Evolutionary conservation across 768 basidiomycete species (phyloP).

Genomic region (Tulasnella sp.): DNA sequence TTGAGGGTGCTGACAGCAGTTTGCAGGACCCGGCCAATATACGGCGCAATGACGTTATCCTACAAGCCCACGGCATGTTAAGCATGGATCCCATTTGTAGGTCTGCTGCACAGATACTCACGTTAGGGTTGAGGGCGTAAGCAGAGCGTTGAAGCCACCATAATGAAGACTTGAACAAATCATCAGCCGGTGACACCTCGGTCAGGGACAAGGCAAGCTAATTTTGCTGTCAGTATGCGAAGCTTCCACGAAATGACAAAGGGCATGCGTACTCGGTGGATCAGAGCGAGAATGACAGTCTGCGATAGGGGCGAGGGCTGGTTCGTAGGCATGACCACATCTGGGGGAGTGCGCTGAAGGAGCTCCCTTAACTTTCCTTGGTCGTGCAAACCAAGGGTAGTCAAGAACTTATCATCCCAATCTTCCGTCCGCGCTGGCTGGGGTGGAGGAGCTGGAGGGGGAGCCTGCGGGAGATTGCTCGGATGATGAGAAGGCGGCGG

Average conservation of each 20-base stretch:
- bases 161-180: constrained; percentile 71
- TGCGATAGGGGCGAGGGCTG: constrained; percentile 64
- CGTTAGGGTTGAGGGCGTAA: constrained; percentile 65
- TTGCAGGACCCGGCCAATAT: constrained; percentile 74
- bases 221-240: background rate
- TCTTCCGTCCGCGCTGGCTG: constrained; percentile 46
- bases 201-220: constrained; percentile 72
- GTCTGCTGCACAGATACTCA: constrained; percentile 36
- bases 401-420: constrained; percentile 80
- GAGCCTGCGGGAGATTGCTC: constrained; percentile 32
- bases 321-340: constrained; percentile 68
- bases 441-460: constrained; percentile 1
- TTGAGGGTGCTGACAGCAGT: constrained; percentile 72
- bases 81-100: constrained; percentile 23
- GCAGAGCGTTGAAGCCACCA: constrained; percentile 85
- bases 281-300: constrained; percentile 75
- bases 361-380: constrained; percentile 67
- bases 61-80: constrained; percentile 79
- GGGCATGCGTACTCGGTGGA: constrained; percentile 63
- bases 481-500: constrained; percentile 49
- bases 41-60: constrained; percentile 34
- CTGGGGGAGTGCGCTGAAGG: constrained; percentile 68
- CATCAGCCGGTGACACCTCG: constrained; percentile 72
- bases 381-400: constrained; percentile 72
- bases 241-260: constrained; percentile 5